Conservation (phyloP, 768 basidiomycete genomes). For the Suillus subaureus region DNA sequence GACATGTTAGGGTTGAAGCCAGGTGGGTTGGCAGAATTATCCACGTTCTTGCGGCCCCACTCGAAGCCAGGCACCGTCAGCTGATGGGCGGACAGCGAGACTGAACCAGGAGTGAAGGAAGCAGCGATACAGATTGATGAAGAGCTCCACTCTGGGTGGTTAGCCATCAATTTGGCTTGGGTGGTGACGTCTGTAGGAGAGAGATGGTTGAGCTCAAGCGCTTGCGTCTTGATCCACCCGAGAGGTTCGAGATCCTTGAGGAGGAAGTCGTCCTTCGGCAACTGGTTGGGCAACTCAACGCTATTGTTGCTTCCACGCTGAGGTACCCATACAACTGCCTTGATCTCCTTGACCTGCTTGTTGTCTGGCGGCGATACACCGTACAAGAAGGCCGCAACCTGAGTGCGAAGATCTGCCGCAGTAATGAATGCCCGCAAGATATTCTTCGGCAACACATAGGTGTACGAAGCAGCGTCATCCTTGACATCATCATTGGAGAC, state of each 20-base stretch:
- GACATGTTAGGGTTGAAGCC: conserved; percentile 99
- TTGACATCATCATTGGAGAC: conserved; percentile 99
- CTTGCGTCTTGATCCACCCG: conserved; percentile 97
- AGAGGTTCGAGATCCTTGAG: conserved; percentile 94
- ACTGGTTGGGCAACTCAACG: conserved; percentile 85
- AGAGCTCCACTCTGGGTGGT: conserved; percentile 93
- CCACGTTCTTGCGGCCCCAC: conserved; percentile 94
- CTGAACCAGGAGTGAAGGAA: conserved; percentile 97
- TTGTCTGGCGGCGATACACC: conserved; percentile 94
- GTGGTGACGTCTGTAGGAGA: conserved; percentile 92
- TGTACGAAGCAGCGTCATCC: conserved; percentile 93
- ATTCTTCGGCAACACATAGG: conserved; percentile 97
- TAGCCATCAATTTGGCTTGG: conserved; percentile 96
- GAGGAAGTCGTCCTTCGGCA: conserved; percentile 94
- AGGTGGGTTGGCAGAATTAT: conserved; percentile 80
- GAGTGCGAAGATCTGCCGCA: conserved; percentile 92
- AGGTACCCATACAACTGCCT: conserved; percentile 96
- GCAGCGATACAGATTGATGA: conserved; percentile 92
- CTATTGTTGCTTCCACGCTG: conserved; percentile 95
- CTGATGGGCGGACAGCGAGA: conserved; percentile 92
- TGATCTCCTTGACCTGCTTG: conserved; percentile 98
- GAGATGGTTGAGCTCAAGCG: conserved; percentile 87
- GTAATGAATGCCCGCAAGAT: conserved; percentile 91
- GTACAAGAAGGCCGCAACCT: conserved; percentile 93
- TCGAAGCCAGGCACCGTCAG: conserved; percentile 93